Evolutionary conservation across 768 basidiomycete species (phyloP).

Genomic region (Termitomyces sp.): DNA sequence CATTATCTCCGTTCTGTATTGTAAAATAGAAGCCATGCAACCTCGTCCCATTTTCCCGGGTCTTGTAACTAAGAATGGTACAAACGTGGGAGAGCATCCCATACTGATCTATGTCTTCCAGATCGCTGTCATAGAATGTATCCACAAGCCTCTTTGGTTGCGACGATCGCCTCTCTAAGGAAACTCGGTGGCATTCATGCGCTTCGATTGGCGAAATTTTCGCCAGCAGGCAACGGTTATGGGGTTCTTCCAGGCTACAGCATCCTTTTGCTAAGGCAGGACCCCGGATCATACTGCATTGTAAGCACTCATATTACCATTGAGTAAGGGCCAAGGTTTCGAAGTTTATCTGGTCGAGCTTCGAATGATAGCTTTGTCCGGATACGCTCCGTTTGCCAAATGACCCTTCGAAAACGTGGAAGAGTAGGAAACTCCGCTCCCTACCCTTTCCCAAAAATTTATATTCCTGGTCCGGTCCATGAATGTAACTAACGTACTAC

Average conservation of each 20-base stretch:
- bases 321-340: neutral
- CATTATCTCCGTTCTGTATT: neutral
- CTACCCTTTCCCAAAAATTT: too few relatives aligned
- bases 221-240: neutral
- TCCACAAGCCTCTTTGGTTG: neutral
- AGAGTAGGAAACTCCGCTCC: neutral
- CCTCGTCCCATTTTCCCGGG: neutral
- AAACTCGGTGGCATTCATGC: neutral
- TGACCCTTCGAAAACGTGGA: neutral
- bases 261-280: neutral
- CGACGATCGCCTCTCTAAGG: slow-evolving; percentile 1
- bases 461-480: neutral
- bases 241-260: neutral
- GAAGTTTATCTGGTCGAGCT: neutral
- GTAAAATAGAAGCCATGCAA: neutral
- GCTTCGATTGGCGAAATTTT: neutral
- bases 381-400: neutral
- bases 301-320: too few relatives aligned
- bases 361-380: neutral
- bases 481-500: neutral
- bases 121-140: neutral
- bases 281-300: neutral
- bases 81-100: neutral
- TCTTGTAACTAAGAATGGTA: neutral
- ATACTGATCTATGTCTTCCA: neutral